Percentiles rank a stretch among this genome's conserved stretches.
Evolutionary conservation across 2,329 filamentous ascomycete species (phyloP).

Genomic region (Dactylellina sp.): DNA sequence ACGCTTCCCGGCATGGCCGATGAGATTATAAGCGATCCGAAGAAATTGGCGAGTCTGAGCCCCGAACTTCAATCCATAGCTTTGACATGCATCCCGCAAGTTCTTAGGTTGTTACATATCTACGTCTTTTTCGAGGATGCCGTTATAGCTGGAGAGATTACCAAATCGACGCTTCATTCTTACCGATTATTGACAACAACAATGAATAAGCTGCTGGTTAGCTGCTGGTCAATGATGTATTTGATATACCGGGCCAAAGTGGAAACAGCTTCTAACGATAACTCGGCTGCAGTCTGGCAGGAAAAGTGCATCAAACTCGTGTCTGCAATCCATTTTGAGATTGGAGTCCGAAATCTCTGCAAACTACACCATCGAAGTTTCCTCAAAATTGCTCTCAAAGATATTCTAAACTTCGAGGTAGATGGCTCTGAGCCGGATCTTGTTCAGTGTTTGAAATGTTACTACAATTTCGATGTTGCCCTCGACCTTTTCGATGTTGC

Average conservation of each 20-base stretch:
- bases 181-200: conserved; percentile 71
- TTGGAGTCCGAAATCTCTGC: conserved; percentile 87
- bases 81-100: conserved; percentile 76
- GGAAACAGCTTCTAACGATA: conserved; percentile 44
- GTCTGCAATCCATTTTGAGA: conserved; percentile 84
- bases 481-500: conserved; percentile 70
- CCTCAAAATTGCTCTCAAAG: conserved; percentile 86
- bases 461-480: conserved; percentile 59
- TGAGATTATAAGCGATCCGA: conserved; percentile 47
- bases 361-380: conserved; percentile 82
- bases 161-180: conserved; percentile 70
- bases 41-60: conserved; percentile 33
- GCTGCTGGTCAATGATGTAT: conserved; percentile 89
- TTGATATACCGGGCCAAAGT: conserved; percentile 58
- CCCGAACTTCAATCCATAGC: conserved; percentile 78
- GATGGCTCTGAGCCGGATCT: conserved; percentile 89
- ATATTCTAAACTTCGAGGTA: conserved; percentile 76
- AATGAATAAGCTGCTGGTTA: conserved; percentile 86
- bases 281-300: conserved; percentile 43
- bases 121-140: conserved; percentile 86
- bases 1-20: conserved; percentile 50
- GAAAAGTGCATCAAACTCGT: conserved; percentile 73
- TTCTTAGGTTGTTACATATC: conserved; percentile 81
- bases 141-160: conserved; percentile 79
- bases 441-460: conserved; percentile 67